These are phyloP conservation scores for Debaryomyces sp. DNA, from an alignment of 1,139 yeast genomes.

Conservation along the genomic window DNA sequence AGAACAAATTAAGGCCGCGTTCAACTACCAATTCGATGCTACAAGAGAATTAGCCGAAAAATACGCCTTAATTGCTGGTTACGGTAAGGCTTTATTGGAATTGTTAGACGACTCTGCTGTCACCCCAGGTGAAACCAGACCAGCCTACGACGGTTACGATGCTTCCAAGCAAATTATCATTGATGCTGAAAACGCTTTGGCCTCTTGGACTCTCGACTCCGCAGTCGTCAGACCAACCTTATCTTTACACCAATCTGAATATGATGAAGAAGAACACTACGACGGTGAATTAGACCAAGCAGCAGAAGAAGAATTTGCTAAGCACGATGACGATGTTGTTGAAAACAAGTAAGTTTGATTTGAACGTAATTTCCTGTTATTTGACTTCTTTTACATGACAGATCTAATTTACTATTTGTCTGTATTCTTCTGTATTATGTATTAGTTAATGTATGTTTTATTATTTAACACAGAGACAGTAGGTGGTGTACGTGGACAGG, in stretches of 20 bases:
- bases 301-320: constrained; percentile 46
- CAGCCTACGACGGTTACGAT: constrained; percentile 97
- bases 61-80: constrained; percentile 94
- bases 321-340: constrained; percentile 35
- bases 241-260: constrained; percentile 79
- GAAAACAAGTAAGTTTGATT: constrained; percentile 4
- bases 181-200: constrained; percentile 95
- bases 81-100: constrained; percentile 96
- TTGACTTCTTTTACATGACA: constrained; percentile 4
- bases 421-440: constrained; percentile 8
- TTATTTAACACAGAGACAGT: neutral
- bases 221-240: constrained; percentile 95
- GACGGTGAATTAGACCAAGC: constrained; percentile 56
- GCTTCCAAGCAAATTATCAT: constrained; percentile 97
- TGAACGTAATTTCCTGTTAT: neutral
- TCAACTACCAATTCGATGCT: constrained; percentile 96
- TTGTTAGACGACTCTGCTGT: constrained; percentile 95
- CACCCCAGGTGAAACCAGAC: constrained; percentile 99
- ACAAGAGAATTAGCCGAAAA: constrained; percentile 96
- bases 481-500: neutral
- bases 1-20: constrained; percentile 96
- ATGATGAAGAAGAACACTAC: constrained; percentile 64
- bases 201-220: constrained; percentile 94
- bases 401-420: constrained; percentile 6
- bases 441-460: constrained; percentile 6